Evolutionary conservation across 805 yeast genomes (phyloP).

Genomic region (Kuraishia floccosa): DNA sequence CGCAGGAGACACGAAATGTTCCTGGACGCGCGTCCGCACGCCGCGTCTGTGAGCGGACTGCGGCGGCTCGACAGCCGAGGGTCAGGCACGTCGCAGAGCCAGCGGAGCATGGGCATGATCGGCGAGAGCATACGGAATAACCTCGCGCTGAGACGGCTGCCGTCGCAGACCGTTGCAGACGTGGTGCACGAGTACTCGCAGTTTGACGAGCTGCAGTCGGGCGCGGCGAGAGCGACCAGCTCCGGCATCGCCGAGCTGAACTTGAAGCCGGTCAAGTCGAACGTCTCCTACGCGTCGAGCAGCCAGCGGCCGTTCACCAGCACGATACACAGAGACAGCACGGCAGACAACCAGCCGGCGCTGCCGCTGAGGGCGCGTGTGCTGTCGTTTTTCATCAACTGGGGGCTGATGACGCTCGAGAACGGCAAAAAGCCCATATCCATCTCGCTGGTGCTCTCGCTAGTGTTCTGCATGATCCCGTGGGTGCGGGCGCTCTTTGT

Average conservation of each 20-base stretch:
- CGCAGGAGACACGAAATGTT: no score
- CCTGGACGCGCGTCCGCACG: no score
- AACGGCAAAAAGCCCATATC: slow-evolving; percentile 67
- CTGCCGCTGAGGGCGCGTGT: background rate
- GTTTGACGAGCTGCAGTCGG: slow-evolving; percentile 19
- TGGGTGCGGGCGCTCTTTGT: slow-evolving; percentile 71
- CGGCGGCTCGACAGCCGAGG: no score
- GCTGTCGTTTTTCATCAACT: background rate
- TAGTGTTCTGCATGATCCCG: slow-evolving; percentile 74
- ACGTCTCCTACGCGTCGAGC: no score
- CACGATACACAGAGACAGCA: no score
- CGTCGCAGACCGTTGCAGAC: slow-evolving; percentile 30
- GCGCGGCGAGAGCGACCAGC: slow-evolving; percentile 4
- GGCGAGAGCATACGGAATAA: slow-evolving; percentile 6
- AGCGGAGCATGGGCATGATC: slow-evolving; percentile 2
- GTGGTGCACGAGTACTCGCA: slow-evolving; percentile 44
- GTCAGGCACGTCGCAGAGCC: no score
- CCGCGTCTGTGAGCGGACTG: no score
- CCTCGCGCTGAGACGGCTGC: slow-evolving; percentile 1
- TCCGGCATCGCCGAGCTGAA: background rate
- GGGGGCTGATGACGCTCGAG: slow-evolving; percentile 11
- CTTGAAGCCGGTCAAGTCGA: no score
- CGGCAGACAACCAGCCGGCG: background rate
- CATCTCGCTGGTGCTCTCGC: slow-evolving; percentile 49
- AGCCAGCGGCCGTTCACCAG: no score